These are phyloP conservation scores for Thermothielavioides terrestris DNA, from an alignment of 495 filamentous ascomycete genomes.

Conservation along the genomic window DNA sequence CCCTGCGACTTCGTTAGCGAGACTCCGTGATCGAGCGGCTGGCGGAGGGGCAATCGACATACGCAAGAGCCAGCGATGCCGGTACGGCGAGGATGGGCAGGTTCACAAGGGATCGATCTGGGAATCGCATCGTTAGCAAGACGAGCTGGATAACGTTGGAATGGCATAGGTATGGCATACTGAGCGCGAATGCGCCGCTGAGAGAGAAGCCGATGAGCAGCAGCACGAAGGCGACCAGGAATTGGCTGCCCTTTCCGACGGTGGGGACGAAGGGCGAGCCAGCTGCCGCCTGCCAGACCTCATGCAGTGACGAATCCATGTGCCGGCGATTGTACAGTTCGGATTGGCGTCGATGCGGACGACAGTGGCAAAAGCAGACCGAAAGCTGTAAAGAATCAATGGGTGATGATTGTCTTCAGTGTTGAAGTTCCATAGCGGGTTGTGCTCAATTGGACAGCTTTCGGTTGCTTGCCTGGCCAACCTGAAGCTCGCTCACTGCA, in stretches of 20 bases:
- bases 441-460: constrained; percentile 21
- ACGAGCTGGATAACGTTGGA: neutral
- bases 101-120: constrained; percentile 79
- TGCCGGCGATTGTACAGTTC: constrained; percentile 11
- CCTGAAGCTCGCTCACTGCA: constrained; percentile 4
- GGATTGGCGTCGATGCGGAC: neutral
- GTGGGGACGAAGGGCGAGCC: constrained; percentile 73
- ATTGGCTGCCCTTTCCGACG: constrained; percentile 75
- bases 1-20: constrained; percentile 44
- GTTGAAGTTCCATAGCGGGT: too few species aligned
- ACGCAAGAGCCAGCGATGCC: constrained; percentile 86
- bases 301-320: constrained; percentile 67
- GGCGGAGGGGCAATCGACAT: constrained; percentile 27
- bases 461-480: neutral
- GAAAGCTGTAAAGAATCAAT: constrained; percentile 4
- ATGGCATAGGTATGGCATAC: constrained; percentile 50
- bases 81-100: constrained; percentile 75
- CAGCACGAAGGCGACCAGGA: constrained; percentile 71
- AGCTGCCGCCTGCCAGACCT: constrained; percentile 83
- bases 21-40: neutral
- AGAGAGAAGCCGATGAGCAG: constrained; percentile 58
- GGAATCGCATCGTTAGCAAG: neutral
- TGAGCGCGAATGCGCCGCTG: constrained; percentile 69
- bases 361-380: neutral
- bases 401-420: neutral